phyloP scores from a whole-genome alignment of 2,329 filamentous ascomycete species.

The Ceratocystis destructans region DNA sequence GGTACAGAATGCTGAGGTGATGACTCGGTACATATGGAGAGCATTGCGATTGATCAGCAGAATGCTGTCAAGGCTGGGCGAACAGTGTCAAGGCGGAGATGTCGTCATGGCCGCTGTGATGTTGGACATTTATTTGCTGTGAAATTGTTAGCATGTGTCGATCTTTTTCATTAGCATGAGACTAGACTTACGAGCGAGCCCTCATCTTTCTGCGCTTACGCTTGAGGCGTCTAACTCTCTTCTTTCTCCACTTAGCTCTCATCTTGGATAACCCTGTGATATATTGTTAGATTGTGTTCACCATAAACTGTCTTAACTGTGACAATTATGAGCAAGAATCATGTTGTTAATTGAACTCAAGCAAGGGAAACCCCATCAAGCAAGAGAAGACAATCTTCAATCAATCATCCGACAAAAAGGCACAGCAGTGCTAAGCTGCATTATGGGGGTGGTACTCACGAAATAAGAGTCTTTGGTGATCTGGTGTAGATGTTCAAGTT shows the following conservation, averaged over 20 bases:
- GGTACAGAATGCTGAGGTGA: background rate
- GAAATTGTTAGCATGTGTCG: background rate
- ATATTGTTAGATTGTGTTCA: constrained; percentile 21
- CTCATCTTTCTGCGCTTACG: constrained; percentile 99
- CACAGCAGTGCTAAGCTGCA: background rate
- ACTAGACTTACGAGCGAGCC: constrained; percentile 72
- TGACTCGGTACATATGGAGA: background rate
- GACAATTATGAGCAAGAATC: background rate
- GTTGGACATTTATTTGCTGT: constrained; percentile 55
- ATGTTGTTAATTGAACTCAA: background rate
- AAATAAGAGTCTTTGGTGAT: constrained; percentile 19
- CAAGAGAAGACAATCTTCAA: background rate
- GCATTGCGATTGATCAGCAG: background rate
- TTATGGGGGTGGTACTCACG: constrained; percentile 14
- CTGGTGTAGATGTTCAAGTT: constrained; percentile 11
- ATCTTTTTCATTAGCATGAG: background rate
- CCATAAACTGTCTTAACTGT: background rate
- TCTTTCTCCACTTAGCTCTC: constrained; percentile 99
- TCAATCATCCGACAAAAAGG: background rate
- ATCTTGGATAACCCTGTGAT: constrained; percentile 40
- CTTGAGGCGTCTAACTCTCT: constrained; percentile 98
- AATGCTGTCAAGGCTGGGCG: constrained; percentile 8
- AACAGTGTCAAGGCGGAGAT: constrained; percentile 25
- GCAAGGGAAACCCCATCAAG: background rate
- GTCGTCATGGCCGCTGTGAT: constrained; percentile 41